Percentiles rank a stretch among this genome's conserved stretches.
Conservation (phyloP, 129 eudicot species). For the Escallonia rubra region DNA sequence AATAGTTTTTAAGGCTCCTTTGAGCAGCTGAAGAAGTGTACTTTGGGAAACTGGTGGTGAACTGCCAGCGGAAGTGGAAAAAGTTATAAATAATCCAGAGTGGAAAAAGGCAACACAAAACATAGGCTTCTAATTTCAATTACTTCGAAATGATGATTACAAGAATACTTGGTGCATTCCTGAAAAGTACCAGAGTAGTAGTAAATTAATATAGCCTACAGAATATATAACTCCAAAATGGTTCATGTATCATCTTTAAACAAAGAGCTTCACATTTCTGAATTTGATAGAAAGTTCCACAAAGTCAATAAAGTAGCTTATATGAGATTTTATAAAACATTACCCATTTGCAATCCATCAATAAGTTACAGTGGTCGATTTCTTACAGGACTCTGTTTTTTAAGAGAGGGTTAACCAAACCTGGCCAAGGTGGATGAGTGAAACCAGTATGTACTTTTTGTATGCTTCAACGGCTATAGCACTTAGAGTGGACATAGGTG, state of each 20-base stretch:
- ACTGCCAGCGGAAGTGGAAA: slow-evolving; percentile 44
- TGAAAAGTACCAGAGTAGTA: too few species aligned
- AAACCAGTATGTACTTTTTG: slow-evolving; percentile 88
- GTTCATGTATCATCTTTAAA: too few species aligned
- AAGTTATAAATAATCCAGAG: neutral
- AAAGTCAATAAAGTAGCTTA: too few species aligned
- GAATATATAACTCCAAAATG: too few species aligned
- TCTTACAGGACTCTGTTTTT: neutral
- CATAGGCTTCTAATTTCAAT: neutral
- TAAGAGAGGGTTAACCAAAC: slow-evolving; percentile 27
- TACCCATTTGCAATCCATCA: too few species aligned
- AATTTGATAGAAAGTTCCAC: too few species aligned
- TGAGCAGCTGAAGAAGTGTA: slow-evolving; percentile 91
- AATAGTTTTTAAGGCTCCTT: slow-evolving; percentile 72
- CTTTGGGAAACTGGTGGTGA: slow-evolving; percentile 71
- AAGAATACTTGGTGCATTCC: too few species aligned
- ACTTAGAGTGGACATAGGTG: slow-evolving; percentile 79
- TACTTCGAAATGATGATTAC: neutral
- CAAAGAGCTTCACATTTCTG: too few species aligned
- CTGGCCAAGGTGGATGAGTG: slow-evolving; percentile 97
- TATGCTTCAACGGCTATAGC: slow-evolving; percentile 96
- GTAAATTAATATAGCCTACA: too few species aligned
- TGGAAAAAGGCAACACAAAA: neutral
- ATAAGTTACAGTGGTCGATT: neutral
- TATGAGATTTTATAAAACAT: too few species aligned